Base-by-base conservation (phyloP, 1,139 yeast species). In the Neolecta irregularis region DNA sequence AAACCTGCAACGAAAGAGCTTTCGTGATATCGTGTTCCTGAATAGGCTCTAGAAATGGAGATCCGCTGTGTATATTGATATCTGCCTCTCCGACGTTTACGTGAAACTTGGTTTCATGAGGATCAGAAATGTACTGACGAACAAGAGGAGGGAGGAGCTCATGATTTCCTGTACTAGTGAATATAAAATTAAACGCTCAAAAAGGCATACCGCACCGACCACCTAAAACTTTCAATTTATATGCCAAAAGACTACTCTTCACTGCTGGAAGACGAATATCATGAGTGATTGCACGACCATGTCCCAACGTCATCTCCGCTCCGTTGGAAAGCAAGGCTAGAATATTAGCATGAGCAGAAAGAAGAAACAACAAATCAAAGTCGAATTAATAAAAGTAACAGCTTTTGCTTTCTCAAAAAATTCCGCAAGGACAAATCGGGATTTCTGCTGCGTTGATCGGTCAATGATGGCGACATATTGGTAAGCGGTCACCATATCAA, bases 81-180 rank as follows among this genome's bases (percentile, higher is more conserved):
- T 64, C 60, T 31, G 70, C 50, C 46, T 59, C 55, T 25, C 57
- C 53, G 1, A 69, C 46, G 36, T 72, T 62, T 5, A 74, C 54
- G 47, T 72, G 76, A 79, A 88, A 80, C 53, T 80, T 81, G 1
- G 79, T 66, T 52, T 83, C 94, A 46, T 59, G 65, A 2, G 79
- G 79, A 28, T 70, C 72, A n/a, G 62, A 59, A 2, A 71, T 60
- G 57, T 68, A 66, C 53, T 81, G 93, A 37, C 81, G 64, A 3
- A 78, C 53, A 25, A 80, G 61, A 0, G 92, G 76, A n/a, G 66
- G 55, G 46, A 74, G 73, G 11, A 56, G 43, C 24, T 51, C 50
- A 2, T 41, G 40, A 9, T 41, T 38, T 32, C 11, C 7, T 2
- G 33, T 33, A 32, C 26, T 29, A 35, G n/a, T 38, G 5, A 18